These are phyloP conservation scores for Aspergillus neoniger DNA, from an alignment of 2,329 filamentous ascomycete genomes.

Conservation along the genomic window DNA sequence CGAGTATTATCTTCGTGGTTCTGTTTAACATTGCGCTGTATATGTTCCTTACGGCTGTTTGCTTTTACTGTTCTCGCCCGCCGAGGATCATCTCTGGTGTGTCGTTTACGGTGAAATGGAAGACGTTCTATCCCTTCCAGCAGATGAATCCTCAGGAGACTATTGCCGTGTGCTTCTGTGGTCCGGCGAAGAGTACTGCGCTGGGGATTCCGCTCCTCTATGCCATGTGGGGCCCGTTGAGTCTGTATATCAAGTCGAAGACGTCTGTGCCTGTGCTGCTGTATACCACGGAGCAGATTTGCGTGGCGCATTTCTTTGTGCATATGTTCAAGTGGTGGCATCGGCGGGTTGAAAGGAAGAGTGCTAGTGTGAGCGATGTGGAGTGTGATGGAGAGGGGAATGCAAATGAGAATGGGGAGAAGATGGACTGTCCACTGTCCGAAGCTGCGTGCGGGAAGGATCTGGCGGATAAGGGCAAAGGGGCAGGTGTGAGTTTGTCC, in stretches of 20 bases:
- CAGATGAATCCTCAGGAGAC: conserved; percentile 60
- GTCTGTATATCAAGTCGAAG: conserved; percentile 39
- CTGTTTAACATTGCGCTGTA: conserved; percentile 69
- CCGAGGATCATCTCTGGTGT: conserved; percentile 26
- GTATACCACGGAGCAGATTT: conserved; percentile 44
- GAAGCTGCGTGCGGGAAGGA: neutral
- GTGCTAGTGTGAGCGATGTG: conserved; percentile 12
- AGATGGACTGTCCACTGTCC: neutral
- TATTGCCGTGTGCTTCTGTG: conserved; percentile 72
- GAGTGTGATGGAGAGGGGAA: conserved; percentile 6
- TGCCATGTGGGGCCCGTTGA: conserved; percentile 58
- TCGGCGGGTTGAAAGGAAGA: conserved; percentile 20
- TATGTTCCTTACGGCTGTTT: conserved; percentile 61
- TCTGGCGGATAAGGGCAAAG: conserved; percentile 7
- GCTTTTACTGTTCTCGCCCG: conserved; percentile 52
- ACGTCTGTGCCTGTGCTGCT: conserved; percentile 42
- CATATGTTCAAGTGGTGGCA: conserved; percentile 38
- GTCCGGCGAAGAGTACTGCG: conserved; percentile 71
- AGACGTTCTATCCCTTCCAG: conserved; percentile 26
- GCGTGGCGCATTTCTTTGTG: conserved; percentile 43
- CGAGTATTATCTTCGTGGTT: conserved; percentile 66
- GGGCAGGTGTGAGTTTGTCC: conserved; percentile 5
- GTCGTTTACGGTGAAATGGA: neutral
- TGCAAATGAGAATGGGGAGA: neutral
- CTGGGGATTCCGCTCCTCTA: conserved; percentile 68